phyloP scores from a whole-genome alignment of 192 early-diverging fungal genomes.

The Coemansia sp. region DNA sequence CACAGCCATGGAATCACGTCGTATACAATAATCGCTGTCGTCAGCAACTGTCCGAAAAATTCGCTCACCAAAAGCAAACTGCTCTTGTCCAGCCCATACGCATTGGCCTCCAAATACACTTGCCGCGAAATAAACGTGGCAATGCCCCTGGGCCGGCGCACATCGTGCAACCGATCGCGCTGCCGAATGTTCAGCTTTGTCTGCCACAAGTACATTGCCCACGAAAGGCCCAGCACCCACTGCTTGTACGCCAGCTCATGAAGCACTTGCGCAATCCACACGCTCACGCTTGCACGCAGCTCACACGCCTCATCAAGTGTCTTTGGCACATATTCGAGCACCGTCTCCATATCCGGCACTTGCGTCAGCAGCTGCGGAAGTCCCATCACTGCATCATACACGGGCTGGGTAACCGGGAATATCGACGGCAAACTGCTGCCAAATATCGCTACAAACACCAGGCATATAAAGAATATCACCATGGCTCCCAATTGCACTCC shows the following conservation, averaged over 20 bases:
- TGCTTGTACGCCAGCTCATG: slow-evolving; percentile 73
- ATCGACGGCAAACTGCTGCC: slow-evolving; percentile 37
- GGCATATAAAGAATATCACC: slow-evolving; percentile 29
- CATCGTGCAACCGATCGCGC: slow-evolving; percentile 67
- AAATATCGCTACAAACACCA: slow-evolving; percentile 36
- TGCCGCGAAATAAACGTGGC: slow-evolving; percentile 68
- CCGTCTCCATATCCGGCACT: not conserved
- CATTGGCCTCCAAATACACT: slow-evolving; percentile 78
- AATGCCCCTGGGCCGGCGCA: slow-evolving; percentile 70
- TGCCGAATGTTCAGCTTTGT: slow-evolving; percentile 83
- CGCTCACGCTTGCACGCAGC: not conserved
- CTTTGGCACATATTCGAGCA: slow-evolving; percentile 12
- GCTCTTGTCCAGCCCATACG: slow-evolving; percentile 83
- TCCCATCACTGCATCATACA: slow-evolving; percentile 24
- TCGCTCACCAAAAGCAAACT: slow-evolving; percentile 71
- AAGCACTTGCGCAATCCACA: slow-evolving; percentile 22
- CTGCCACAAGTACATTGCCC: slow-evolving; percentile 74
- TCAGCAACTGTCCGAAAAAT: slow-evolving; percentile 66
- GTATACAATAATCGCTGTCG: slow-evolving; percentile 63
- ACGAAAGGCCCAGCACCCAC: slow-evolving; percentile 72
- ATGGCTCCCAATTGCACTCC: slow-evolving; percentile 46
- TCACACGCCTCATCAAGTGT: slow-evolving; percentile 21
- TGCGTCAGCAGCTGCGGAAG: slow-evolving; percentile 24
- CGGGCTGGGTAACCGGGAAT: slow-evolving; percentile 44
- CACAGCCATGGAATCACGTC: slow-evolving; percentile 77